A percentile compares a stretch with the other conserved stretches of the same genome.
These are phyloP conservation scores for Suhomyces anneliseae DNA, from an alignment of 1,139 yeast genomes.

Conservation along the genomic window DNA sequence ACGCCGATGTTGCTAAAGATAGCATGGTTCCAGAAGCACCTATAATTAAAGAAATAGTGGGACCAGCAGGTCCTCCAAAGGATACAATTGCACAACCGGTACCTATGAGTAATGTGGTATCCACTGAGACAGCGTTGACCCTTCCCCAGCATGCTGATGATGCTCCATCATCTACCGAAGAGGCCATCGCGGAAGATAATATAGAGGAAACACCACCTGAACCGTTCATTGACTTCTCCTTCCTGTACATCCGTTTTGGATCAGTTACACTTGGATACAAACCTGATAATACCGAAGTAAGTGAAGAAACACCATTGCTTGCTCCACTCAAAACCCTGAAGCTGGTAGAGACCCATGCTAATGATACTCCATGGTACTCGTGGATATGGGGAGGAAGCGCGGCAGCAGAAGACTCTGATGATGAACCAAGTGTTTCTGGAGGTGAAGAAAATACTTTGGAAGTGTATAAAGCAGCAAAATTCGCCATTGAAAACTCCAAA, in stretches of 20 bases:
- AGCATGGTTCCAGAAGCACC: too few species aligned
- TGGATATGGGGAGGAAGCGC: conserved; percentile 21
- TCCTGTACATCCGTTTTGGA: not conserved
- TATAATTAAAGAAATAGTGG: too few species aligned
- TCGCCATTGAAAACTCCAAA: conserved; percentile 35
- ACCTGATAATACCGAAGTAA: not conserved
- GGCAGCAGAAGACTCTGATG: conserved; percentile 10
- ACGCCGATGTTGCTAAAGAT: too few species aligned
- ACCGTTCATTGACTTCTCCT: not conserved
- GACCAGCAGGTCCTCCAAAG: too few species aligned
- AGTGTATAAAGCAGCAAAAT: conserved; percentile 34
- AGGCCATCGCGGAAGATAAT: not conserved
- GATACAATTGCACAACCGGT: too few species aligned
- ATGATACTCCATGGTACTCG: conserved; percentile 20
- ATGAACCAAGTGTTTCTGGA: conserved; percentile 7
- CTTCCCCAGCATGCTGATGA: not conserved
- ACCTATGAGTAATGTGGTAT: too few species aligned
- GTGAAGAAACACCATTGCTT: not conserved
- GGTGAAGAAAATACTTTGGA: conserved; percentile 19
- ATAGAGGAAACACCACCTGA: not conserved
- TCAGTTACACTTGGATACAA: not conserved
- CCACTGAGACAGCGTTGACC: too few species aligned
- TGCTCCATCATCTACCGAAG: not conserved
- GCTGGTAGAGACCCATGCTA: not conserved
- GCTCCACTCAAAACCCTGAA: not conserved